Evolutionary conservation across 208 protist species (phyloP), one percentile per base, ranked within the genome.

Genomic region (Acanthamoeba quina): DNA sequence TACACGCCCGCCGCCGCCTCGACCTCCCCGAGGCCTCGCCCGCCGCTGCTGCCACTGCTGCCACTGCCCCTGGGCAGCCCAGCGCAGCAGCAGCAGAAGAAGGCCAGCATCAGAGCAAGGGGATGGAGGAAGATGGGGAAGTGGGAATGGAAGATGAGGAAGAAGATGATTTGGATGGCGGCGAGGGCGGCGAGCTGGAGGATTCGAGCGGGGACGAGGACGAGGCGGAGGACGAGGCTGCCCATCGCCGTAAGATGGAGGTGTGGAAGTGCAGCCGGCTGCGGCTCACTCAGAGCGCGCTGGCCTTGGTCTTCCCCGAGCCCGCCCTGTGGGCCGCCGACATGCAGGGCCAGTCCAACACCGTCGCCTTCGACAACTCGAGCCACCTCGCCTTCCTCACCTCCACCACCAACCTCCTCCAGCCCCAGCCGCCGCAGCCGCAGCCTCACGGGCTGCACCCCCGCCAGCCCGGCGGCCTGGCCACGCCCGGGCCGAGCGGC

Each of bases 321-420:
- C 85, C 85, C 17, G 62, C 54, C 19, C 85, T 91, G 5, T 91
- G 85, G 85, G 85, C 85, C 2, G n/a, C n/a, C 7, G 85, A 74
- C 58, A 66, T 74, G 44, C 54, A 91, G 85, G 37, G 41, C 29
- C 60, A 91, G 9, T 49, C n/a, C 37, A 74, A 91, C 85, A 10
- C 78, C 78, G 78, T 62, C 21, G 78, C 78, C 26, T 86, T 86
- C 47, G 78, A 86, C 29, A 62, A 86, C 78, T 86, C 78, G 49
- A 86, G 78, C 78, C 78, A 86, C 34, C 78, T 86, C n/a, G 78
- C 78, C 4, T 86, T 86, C 78, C 78, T 86, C 78, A 86, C 78
- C 19, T 86, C 78, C 9, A 86, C 78, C 49, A 86, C 78, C 78
- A 86, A 91, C 54, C 85, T 91, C 10, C 62, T 91, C 80, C 31